Percentiles rank a stretch among this genome's conserved stretches.
phyloP scores from a whole-genome alignment of 768 basidiomycete genomes.

The Mycena vitilis region DNA sequence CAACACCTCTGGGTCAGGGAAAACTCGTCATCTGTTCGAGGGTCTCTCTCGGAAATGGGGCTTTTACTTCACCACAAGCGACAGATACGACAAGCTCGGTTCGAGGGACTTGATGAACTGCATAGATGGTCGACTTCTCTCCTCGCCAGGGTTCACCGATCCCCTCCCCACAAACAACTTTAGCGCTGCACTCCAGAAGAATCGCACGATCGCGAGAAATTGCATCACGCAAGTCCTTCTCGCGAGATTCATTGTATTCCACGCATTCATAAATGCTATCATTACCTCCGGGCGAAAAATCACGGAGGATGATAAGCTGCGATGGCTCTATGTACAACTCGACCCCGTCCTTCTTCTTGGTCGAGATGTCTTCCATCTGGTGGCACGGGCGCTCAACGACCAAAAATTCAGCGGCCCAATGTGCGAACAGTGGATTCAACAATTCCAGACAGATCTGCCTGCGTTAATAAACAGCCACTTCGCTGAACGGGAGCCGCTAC shows the following conservation, averaged over 20 bases:
- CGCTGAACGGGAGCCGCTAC: too few species aligned
- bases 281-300: not conserved
- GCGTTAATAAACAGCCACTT: too few species aligned
- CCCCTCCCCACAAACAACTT: not conserved
- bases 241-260: not conserved
- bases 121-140: not conserved
- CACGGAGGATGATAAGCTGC: not conserved
- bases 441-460: too few species aligned
- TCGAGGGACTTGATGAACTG: not conserved
- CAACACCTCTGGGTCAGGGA: constrained; percentile 34
- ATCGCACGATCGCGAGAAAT: too few species aligned
- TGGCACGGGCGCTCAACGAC: not conserved
- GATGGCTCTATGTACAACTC: not conserved
- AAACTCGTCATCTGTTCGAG: constrained; percentile 33
- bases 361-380: not conserved
- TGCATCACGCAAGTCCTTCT: not conserved
- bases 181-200: too few species aligned
- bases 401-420: not conserved
- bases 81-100: not conserved
- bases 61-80: constrained; percentile 26
- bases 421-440: too few species aligned
- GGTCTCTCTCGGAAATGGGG: constrained; percentile 34
- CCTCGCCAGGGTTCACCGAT: too few species aligned
- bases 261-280: not conserved
- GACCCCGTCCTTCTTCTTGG: not conserved